Evolutionary conservation across 2,329 filamentous ascomycete genomes (phyloP), one percentile per base, ranked within the genome.

Genomic region (Curvularia verruculosa): DNA sequence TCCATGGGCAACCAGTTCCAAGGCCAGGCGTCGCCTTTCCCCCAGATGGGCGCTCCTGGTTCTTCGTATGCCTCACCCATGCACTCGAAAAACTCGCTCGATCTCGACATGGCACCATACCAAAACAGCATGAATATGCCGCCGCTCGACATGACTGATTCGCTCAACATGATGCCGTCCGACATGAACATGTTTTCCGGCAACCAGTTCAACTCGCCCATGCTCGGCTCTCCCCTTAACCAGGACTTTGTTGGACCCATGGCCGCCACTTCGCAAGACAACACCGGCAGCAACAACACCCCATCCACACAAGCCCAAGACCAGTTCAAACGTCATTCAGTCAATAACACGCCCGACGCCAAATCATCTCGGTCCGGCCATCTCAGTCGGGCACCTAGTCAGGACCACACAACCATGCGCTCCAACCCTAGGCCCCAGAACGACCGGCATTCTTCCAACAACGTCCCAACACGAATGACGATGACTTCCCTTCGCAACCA

Each of bases 31-130:
- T 67, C 69, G 9, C 65, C 66, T 19, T 81, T 74, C 59, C 65
- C 69, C 12, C 61, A 66, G 49, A 77, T 82, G 71, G 68, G 75
- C 56, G 63, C 68, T 2, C 70, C 75, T 1, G 74, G 68, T 31
- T 77, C 79, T 21, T 69, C 76, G 13, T 82, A 79, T 67, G 74
- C 77, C 29, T 81, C 81, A 12, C 78, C 80, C 10, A 71, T 79
- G 37, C 73, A 79, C 56, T 67, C 68, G 13, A 71, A 66, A 12
- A 66, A 59, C 19, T 62, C 70, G 6, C 57, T 82, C 43, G 79
- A 81, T 45, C 72, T 82, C 71, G 74, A 75, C 52, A 78, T 82
- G 66, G 78, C 74, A 60, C 75, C 79, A 1, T 82, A 78, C 59
- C 72, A 77, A 34, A 69, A 70, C 37, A 65, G 60, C 51, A 72